Percentiles rank a stretch among this genome's conserved stretches.
These are phyloP conservation scores for Neurospora sp. DNA, from an alignment of 495 filamentous ascomycete genomes.

Conservation along the genomic window DNA sequence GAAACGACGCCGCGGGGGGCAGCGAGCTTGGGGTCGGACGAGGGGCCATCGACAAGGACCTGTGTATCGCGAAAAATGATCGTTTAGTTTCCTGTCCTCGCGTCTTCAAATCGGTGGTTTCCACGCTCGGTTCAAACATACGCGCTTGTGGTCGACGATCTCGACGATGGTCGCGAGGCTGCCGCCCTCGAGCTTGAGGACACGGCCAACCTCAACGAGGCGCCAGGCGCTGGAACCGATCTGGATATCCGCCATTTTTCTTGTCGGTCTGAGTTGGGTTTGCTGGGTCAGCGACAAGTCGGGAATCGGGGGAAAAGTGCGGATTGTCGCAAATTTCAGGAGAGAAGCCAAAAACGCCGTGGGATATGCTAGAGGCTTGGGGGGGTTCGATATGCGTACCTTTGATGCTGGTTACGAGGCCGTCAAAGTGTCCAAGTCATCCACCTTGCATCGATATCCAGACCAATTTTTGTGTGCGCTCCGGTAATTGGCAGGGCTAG, in stretches of 20 bases:
- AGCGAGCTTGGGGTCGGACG: slow-evolving; percentile 57
- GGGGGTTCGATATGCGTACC: slow-evolving; percentile 19
- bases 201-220: slow-evolving; percentile 93
- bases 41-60: slow-evolving; percentile 93
- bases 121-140: slow-evolving; percentile 45
- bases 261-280: slow-evolving; percentile 13
- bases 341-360: slow-evolving; percentile 5
- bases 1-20: slow-evolving; percentile 76
- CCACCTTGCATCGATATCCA: slow-evolving; percentile 24
- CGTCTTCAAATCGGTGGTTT: slow-evolving; percentile 4
- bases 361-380: slow-evolving; percentile 3
- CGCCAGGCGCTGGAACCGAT: slow-evolving; percentile 50
- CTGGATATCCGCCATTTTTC: slow-evolving; percentile 26
- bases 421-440: slow-evolving; percentile 28
- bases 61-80: slow-evolving; percentile 30
- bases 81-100: slow-evolving; percentile 19
- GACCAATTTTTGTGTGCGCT: slow-evolving; percentile 27
- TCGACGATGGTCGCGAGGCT: slow-evolving; percentile 90
- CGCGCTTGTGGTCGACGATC: slow-evolving; percentile 99
- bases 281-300: slow-evolving; percentile 18
- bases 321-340: slow-evolving; percentile 4
- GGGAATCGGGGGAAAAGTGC: slow-evolving; percentile 7
- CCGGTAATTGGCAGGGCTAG: slow-evolving; percentile 28
- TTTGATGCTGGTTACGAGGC: slow-evolving; percentile 24
- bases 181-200: slow-evolving; percentile 67